Percentiles rank a stretch among this genome's conserved stretches.
These are phyloP conservation scores for Rhododendron ferrugineum DNA, from an alignment of 148 eudicot species.

Conservation along the genomic window DNA sequence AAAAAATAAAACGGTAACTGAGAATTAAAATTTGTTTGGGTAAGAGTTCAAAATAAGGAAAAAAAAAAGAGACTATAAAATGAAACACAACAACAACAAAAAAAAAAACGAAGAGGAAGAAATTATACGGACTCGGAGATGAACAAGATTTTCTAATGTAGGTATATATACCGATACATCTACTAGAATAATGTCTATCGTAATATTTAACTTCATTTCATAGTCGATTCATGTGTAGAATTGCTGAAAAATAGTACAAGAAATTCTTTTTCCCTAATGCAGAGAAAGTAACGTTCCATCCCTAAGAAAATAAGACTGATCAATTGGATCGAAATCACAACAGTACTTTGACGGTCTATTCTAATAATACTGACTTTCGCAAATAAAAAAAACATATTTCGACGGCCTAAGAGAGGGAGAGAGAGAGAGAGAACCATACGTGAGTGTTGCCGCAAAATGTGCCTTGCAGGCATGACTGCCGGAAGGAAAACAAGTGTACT, in stretches of 20 bases:
- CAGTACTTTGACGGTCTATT: neutral
- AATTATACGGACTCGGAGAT: neutral
- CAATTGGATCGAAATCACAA: neutral
- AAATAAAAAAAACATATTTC: neutral
- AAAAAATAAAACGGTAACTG: neutral
- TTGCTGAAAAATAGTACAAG: neutral
- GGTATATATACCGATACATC: no score
- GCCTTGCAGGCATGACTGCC: conserved; percentile 32
- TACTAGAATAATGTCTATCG: no score
- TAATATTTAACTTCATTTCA: no score
- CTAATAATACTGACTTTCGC: no score
- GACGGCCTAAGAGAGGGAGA: neutral
- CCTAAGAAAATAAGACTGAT: neutral
- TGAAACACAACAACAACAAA: neutral
- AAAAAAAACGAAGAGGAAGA: neutral
- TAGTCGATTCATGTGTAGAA: neutral
- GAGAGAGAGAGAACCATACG: conserved; percentile 27
- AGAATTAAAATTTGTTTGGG: neutral
- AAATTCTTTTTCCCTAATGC: no score
- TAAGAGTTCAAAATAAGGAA: neutral
- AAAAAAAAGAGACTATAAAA: neutral
- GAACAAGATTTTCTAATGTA: neutral
- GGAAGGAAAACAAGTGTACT: conserved; percentile 21
- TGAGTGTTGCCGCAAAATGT: conserved; percentile 22
- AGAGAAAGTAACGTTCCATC: neutral